These are phyloP conservation scores for Melanogaster broomeanus DNA, from an alignment of 768 basidiomycete genomes.

Conservation along the genomic window DNA sequence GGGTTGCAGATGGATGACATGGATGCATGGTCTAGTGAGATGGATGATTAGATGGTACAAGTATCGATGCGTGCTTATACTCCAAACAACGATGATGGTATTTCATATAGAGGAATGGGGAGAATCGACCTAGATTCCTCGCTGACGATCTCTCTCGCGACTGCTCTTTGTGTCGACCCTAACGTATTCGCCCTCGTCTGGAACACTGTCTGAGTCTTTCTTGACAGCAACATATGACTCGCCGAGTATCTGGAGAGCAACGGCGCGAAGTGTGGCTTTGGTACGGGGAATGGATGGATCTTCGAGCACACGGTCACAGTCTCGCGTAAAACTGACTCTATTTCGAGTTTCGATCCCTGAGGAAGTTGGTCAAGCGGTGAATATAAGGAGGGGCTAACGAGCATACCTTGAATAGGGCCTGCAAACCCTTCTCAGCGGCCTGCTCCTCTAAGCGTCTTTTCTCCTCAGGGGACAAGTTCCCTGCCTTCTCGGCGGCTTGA, in stretches of 20 bases:
- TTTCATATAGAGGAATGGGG: conserved; percentile 1
- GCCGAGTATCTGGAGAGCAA: conserved; percentile 82
- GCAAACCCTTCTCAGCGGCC: conserved; percentile 89
- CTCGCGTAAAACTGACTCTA: conserved; percentile 87
- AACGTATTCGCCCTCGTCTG: conserved; percentile 80
- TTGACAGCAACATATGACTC: conserved; percentile 73
- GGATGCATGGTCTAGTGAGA: neutral
- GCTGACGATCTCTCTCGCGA: conserved; percentile 43
- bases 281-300: conserved; percentile 52
- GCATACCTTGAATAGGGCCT: conserved; percentile 84
- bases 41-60: neutral
- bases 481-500: conserved; percentile 85
- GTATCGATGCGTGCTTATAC: conserved; percentile 7
- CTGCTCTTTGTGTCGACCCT: conserved; percentile 75
- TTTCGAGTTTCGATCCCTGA: conserved; percentile 88
- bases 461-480: conserved; percentile 76
- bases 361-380: neutral
- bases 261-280: conserved; percentile 72
- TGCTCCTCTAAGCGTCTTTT: conserved; percentile 85
- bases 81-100: conserved; percentile 7
- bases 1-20: neutral
- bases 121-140: conserved; percentile 12
- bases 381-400: neutral
- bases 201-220: conserved; percentile 51
- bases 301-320: conserved; percentile 81